Evolutionary conservation across 129 eudicot genomes (phyloP).

Genomic region (Ambrosia artemisiifolia): DNA sequence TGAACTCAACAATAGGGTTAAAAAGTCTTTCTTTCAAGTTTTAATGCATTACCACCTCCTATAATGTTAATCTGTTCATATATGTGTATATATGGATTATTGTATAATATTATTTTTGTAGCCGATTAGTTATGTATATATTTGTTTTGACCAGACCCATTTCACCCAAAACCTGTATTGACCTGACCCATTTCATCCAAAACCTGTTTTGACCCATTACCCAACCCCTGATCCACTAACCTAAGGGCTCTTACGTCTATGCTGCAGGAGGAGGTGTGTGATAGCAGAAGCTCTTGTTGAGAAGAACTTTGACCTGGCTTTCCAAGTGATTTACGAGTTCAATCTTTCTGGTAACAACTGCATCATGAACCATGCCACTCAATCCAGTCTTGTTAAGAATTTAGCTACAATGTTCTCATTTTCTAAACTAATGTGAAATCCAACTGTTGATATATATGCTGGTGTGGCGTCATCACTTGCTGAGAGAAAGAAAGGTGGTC

Average conservation of each 20-base stretch:
- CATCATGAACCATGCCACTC: not conserved
- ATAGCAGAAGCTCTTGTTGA: constrained; percentile 95
- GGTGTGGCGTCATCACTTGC: constrained; percentile 99
- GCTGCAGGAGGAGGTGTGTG: constrained; percentile 80
- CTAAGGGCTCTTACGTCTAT: constrained; percentile 9
- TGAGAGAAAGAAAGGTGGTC: constrained; percentile 88
- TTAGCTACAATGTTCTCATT: constrained; percentile 18
- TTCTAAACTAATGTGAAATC: constrained; percentile 10
- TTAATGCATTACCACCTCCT: not conserved
- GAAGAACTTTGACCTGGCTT: constrained; percentile 91
- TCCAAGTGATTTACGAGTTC: constrained; percentile 85
- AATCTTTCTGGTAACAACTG: constrained; percentile 67
- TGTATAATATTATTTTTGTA: not conserved
- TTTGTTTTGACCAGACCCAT: too few species aligned
- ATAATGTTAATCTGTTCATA: not conserved
- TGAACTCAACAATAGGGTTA: not conserved
- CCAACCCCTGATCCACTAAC: not conserved
- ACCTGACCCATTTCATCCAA: not conserved
- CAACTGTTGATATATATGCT: constrained; percentile 99
- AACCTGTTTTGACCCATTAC: not conserved
- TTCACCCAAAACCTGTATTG: not conserved
- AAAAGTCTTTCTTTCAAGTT: not conserved
- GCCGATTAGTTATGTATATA: not conserved
- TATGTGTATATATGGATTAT: not conserved
- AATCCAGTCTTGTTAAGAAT: constrained; percentile 1